These are phyloP conservation scores for Linum trigynum DNA, from an alignment of 345 rosid species.

Conservation along the genomic window DNA sequence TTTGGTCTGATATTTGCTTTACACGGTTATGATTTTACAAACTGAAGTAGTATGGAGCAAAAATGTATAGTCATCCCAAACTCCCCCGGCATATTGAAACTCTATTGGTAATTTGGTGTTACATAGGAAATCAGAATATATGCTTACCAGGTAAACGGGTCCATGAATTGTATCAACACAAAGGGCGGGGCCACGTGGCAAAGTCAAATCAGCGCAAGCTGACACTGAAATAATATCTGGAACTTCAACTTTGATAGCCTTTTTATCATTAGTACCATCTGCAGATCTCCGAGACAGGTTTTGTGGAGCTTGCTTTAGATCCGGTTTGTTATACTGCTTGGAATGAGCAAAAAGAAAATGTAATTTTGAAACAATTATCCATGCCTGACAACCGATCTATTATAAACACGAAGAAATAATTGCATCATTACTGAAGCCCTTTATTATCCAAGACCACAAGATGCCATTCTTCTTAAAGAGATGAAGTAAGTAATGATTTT, in stretches of 20 bases:
- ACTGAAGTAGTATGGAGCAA: too few species aligned
- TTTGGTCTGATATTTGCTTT: too few species aligned
- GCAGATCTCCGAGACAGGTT: slow-evolving; percentile 52
- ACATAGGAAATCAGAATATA: neutral
- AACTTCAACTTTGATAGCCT: slow-evolving; percentile 54
- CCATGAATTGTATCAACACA: slow-evolving; percentile 73
- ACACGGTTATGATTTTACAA: too few species aligned
- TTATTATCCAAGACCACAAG: neutral
- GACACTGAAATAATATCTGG: slow-evolving; percentile 78
- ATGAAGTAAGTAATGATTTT: neutral
- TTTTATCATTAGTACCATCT: slow-evolving; percentile 39
- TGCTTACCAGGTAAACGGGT: slow-evolving; percentile 68
- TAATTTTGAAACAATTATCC: neutral
- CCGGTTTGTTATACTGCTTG: slow-evolving; percentile 43
- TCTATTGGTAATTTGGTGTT: too few species aligned
- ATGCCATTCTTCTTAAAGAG: neutral
- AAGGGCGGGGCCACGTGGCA: slow-evolving; percentile 97
- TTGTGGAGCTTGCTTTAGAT: slow-evolving; percentile 44
- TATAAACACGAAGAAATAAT: neutral
- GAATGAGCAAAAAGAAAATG: neutral
- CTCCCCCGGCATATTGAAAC: too few species aligned
- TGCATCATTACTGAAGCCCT: neutral
- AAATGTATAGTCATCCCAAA: too few species aligned
- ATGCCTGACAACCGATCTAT: neutral
- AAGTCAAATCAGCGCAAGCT: slow-evolving; percentile 81